Base-by-base conservation (phyloP, 1,284 basidiomycete genomes). In the Ganoderma multipileum region DNA sequence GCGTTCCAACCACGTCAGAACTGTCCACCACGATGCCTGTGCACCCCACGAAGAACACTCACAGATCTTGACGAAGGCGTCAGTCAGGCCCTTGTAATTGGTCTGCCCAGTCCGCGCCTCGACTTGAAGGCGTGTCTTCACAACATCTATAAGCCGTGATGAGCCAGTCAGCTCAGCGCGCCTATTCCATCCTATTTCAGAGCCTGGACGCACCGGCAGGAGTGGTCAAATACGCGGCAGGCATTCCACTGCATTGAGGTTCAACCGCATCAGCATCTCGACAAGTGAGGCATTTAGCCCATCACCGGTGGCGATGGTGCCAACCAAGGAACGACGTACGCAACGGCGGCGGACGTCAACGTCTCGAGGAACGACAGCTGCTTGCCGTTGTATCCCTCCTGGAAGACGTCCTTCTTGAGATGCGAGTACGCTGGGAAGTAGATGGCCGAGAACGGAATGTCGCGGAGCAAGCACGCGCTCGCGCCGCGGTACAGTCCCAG, bases 41-140 rank as follows among this genome's bases (percentile, higher is more conserved):
- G 52, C 52, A 18, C 14, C 7, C 52, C 30, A 33, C 52, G 28
- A 65, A 75, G 64, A 59, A 70, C 79, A 71, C 80, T 71, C 78
- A 91, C 93, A 91, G 72, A 99, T 99, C 80, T 94, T 98, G 63
- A 87, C 83, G 76, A 98, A 95, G 33, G 95, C 97, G 81, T 99
- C 96, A 18, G 84, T 80, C 60, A 98, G 83, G 61, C 98, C 97
- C 80, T 94, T 95, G 85, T 99, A 99, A 70, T 92, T 85, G 5
- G 95, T 95, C 81, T 99, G 91, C 20, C 97, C 98, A 75, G 94
- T 93, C 71, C 93, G 88, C 42, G 96, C 93, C 81, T 99, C 98
- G n/a, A 96, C 92, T 80, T 99, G 98, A 72, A 99, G 84, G 67
- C 97, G 91, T n/a, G 97, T 99, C 88, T 99, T 99, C 80, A 99